Base-by-base conservation (phyloP, 2,329 filamentous ascomycete genomes). In the Fusarium brachygibbosum region DNA sequence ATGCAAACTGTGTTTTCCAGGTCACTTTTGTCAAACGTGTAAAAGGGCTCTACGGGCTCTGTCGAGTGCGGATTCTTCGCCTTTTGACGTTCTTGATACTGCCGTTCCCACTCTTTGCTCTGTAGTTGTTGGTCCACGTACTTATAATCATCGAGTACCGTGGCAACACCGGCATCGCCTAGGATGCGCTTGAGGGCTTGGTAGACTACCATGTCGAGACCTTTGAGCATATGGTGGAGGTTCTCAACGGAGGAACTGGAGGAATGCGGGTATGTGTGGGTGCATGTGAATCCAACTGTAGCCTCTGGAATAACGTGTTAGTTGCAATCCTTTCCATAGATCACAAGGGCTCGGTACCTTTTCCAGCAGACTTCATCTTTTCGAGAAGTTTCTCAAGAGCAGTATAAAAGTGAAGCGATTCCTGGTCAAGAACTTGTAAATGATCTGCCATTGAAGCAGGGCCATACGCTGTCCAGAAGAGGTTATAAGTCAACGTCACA, bases 401-500 rank as follows among this genome's bases (percentile, higher is more conserved):
- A 13, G 6, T 7, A 23, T 42, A 58, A 31, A 63, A 62, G 14
- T 44, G 50, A 19, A 68, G 49, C 2, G 65, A 65, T 4, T 71
- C 65, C 0, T 71, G 70, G 0, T 69, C 63, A 5, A 73, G 11
- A 1, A 37, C 35, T 0, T 14, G 28, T 4, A 73, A 58, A 11
- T 49, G 44, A 34, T 45, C 14, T 2, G 65, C 61, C 29, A 80
- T 72, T 0, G 65, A 62, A n/a, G 58, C 54, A 3, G 68, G 70
- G 0, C 82, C 75, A 35, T 82, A 69, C n/a, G 48, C 3, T 19
- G 66, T 65, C 63, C 61, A 63, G 5, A 59, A 88, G 2, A 90
- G 77, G 59, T 89, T 89, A 76, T 90, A 90, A 0, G 87, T 90
- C 23, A 90, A 73, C 0, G 75, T 78, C 14, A 76, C 83, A 8